Evolutionary conservation across 1,284 basidiomycete genomes (phyloP).

Genomic region (Malassezia yamatoensis): DNA sequence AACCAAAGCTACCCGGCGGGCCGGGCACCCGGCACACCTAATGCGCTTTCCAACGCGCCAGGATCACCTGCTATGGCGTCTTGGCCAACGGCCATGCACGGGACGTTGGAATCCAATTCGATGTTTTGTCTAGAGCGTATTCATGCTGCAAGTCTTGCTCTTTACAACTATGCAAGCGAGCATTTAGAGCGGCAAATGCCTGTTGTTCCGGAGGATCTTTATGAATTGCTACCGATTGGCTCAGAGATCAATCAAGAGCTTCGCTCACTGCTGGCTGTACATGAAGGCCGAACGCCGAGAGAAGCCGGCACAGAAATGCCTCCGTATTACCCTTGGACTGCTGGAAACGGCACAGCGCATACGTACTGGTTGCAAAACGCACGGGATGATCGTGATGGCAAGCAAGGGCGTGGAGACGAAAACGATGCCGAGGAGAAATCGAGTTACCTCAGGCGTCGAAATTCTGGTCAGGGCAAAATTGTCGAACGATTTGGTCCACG

Average conservation of each 20-base stretch:
- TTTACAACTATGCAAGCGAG: constrained; percentile 29
- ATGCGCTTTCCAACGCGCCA: background rate
- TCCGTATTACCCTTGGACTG: constrained; percentile 11
- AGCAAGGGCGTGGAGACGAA: constrained; percentile 3
- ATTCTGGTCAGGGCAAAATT: background rate
- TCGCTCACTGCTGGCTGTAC: constrained; percentile 24
- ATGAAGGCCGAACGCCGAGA: constrained; percentile 20
- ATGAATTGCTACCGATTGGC: constrained; percentile 24
- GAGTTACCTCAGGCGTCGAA: background rate
- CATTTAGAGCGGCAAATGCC: constrained; percentile 24
- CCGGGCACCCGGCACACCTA: background rate
- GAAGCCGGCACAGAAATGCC: constrained; percentile 5
- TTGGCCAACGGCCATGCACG: background rate
- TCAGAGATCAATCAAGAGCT: constrained; percentile 32
- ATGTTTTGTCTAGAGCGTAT: constrained; percentile 18
- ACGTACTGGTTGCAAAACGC: constrained; percentile 3
- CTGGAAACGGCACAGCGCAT: background rate
- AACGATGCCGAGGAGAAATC: background rate
- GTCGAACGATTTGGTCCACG: background rate
- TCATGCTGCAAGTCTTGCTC: constrained; percentile 26
- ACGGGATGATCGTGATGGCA: constrained; percentile 13
- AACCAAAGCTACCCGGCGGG: background rate
- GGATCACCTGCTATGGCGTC: background rate
- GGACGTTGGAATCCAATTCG: constrained; percentile 2
- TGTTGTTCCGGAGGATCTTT: constrained; percentile 23